A percentile compares a stretch with the other conserved stretches of the same genome.
These are phyloP conservation scores for Diutina sp. DNA, from an alignment of 1,139 yeast species.

Conservation along the genomic window DNA sequence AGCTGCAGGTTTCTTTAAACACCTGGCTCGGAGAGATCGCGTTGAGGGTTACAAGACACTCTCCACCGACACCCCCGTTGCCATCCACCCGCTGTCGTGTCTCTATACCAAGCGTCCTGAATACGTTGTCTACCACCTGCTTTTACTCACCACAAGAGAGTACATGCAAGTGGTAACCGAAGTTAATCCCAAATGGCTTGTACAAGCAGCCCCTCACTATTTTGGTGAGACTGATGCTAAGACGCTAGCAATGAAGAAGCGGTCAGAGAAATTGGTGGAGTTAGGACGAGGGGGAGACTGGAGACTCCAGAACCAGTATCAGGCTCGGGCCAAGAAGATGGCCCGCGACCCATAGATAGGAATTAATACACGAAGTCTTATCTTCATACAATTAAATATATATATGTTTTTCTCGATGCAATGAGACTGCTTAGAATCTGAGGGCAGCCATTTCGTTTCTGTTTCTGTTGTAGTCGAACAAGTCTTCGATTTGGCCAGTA, in stretches of 20 bases:
- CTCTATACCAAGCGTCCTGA: conserved; percentile 63
- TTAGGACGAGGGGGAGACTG: neutral
- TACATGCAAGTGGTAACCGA: conserved; percentile 83
- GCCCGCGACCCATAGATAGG: neutral
- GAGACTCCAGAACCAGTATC: neutral
- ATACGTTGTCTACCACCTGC: conserved; percentile 74
- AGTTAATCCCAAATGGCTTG: conserved; percentile 77
- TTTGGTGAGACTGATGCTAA: conserved; percentile 17
- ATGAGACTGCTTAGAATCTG: conserved; percentile 29
- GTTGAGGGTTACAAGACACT: conserved; percentile 65
- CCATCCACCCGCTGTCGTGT: conserved; percentile 81
- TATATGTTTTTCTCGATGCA: conserved; percentile 1
- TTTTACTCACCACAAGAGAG: conserved; percentile 72
- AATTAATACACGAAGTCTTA: neutral
- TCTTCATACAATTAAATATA: neutral
- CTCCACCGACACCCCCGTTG: conserved; percentile 65
- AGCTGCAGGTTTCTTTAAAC: conserved; percentile 81
- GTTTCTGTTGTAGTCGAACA: conserved; percentile 72
- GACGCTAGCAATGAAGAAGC: neutral
- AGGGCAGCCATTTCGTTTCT: conserved; percentile 82
- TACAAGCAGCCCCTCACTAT: conserved; percentile 77
- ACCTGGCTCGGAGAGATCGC: conserved; percentile 68
- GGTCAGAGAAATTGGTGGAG: neutral
- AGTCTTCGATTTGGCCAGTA: conserved; percentile 74
- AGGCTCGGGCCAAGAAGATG: neutral